Percentiles rank a stretch among this genome's conserved stretches.
Evolutionary conservation across 768 basidiomycete species (phyloP).

Genomic region (Melanogaster broomeanus): DNA sequence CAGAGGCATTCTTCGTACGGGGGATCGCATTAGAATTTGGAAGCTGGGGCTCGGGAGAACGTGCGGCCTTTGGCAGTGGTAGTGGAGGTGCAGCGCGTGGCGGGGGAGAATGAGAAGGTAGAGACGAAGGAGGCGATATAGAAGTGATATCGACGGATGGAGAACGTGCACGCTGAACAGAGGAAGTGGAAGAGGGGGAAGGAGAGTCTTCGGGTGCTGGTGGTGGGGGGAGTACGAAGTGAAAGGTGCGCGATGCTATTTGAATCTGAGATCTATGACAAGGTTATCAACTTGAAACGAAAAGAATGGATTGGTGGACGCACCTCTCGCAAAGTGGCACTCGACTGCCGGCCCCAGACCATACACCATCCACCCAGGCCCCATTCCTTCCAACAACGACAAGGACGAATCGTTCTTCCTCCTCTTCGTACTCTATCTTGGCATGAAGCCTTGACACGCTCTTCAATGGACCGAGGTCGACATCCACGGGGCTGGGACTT

Average conservation of each 20-base stretch:
- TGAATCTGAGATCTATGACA: constrained; percentile 84
- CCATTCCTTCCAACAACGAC: constrained; percentile 96
- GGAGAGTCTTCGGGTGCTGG: constrained; percentile 78
- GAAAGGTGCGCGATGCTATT: constrained; percentile 95
- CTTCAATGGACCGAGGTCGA: constrained; percentile 95
- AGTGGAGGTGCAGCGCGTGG: constrained; percentile 48
- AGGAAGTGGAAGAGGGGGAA: constrained; percentile 76
- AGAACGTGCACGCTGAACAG: constrained; percentile 66
- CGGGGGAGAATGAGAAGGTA: constrained; percentile 75
- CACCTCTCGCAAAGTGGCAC: constrained; percentile 87
- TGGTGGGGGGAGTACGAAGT: constrained; percentile 93
- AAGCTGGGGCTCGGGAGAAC: constrained; percentile 51
- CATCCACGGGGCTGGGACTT: constrained; percentile 57
- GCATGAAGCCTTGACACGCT: constrained; percentile 98
- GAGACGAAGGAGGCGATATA: constrained; percentile 79
- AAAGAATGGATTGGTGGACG: constrained; percentile 14
- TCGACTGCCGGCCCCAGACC: constrained; percentile 85
- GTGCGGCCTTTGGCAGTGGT: constrained; percentile 46
- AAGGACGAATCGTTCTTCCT: constrained; percentile 84
- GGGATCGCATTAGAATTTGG: constrained; percentile 65
- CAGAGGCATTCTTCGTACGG: constrained; percentile 37
- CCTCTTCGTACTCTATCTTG: constrained; percentile 91
- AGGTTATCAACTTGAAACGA: constrained; percentile 10
- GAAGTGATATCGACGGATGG: constrained; percentile 84
- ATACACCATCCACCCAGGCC: constrained; percentile 97